Evolutionary conservation across 768 basidiomycete genomes (phyloP).

Genomic region (Russula dissimulans): DNA sequence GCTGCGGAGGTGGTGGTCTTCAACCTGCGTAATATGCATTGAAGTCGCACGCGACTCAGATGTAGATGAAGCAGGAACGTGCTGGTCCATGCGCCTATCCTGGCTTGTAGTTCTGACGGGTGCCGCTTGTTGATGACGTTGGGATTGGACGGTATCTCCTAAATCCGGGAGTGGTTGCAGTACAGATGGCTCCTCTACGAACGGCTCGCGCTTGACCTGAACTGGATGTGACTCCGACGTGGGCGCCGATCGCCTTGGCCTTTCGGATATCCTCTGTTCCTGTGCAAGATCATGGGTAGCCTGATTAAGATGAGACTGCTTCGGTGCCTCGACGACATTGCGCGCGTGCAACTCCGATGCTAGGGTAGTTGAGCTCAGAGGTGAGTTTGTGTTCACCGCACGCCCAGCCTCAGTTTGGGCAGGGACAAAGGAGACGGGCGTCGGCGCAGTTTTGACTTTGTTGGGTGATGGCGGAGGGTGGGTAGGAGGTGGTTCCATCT

Average conservation of each 20-base stretch:
- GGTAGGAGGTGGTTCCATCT: background rate
- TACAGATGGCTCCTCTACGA: background rate
- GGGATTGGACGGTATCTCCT: background rate
- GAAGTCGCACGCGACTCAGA: background rate
- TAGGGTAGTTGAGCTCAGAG: conserved; percentile 14
- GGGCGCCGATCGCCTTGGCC: background rate
- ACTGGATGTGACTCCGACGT: background rate
- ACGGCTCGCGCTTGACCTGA: conserved; percentile 10
- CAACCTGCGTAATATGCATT: background rate
- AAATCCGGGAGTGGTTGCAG: background rate
- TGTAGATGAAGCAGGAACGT: background rate
- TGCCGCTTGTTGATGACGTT: background rate
- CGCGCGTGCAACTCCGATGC: conserved; percentile 12
- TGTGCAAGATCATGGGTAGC: background rate
- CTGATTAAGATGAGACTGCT: background rate
- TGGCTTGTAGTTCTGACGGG: background rate
- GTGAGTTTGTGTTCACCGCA: conserved; percentile 12
- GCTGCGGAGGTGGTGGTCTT: background rate
- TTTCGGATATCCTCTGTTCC: background rate
- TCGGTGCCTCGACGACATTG: background rate
- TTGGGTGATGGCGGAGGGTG: background rate
- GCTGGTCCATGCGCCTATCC: background rate
- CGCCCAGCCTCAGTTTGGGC: conserved; percentile 14
- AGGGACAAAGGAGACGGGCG: conserved; percentile 5
- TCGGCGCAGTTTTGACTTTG: background rate